Conservation (phyloP, 768 basidiomycete genomes). For the Crassisporium funariophilum region DNA sequence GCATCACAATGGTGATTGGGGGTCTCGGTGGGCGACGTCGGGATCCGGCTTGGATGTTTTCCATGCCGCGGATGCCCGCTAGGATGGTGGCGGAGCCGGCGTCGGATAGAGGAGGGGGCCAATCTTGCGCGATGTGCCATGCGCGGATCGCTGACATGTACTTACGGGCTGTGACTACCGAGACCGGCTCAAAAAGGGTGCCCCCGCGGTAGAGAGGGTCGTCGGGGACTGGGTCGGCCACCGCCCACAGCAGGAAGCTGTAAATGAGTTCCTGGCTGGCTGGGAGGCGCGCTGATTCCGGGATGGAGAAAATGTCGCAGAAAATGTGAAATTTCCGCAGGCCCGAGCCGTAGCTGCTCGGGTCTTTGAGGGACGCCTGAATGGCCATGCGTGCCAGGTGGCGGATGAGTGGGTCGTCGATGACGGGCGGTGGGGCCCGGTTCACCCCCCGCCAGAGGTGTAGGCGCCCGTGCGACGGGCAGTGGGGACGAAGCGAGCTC, state of each 20-base stretch:
- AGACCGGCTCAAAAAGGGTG: conserved; percentile 33
- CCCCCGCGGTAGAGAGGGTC: conserved; percentile 8
- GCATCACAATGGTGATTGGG: conserved; percentile 35
- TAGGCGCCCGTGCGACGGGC: conserved; percentile 5
- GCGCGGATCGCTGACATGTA: conserved; percentile 39
- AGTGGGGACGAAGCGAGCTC: conserved; percentile 9
- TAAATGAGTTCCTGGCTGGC: conserved; percentile 28
- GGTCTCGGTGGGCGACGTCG: conserved; percentile 27
- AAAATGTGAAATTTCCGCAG: conserved; percentile 23
- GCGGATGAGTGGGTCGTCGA: conserved; percentile 18
- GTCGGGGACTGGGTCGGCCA: conserved; percentile 24
- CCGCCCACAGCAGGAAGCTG: conserved; percentile 39
- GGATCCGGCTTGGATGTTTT: conserved; percentile 15
- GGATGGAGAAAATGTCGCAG: conserved; percentile 20
- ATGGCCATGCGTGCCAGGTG: conserved; percentile 2
- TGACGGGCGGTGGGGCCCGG: conserved; percentile 19
- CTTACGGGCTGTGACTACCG: conserved; percentile 24
- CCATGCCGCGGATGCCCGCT: conserved; percentile 32
- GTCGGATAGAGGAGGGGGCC: conserved; percentile 32
- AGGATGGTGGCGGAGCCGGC: conserved; percentile 19
- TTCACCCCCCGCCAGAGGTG: conserved; percentile 34
- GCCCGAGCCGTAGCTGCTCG: conserved; percentile 16
- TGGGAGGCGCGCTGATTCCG: conserved; percentile 18
- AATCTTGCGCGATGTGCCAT: conserved; percentile 42
- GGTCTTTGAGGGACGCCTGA: conserved; percentile 21